Evolutionary conservation across 2,329 filamentous ascomycete genomes (phyloP), one percentile per base, ranked within the genome.

Genomic region (Periconia digitata): DNA sequence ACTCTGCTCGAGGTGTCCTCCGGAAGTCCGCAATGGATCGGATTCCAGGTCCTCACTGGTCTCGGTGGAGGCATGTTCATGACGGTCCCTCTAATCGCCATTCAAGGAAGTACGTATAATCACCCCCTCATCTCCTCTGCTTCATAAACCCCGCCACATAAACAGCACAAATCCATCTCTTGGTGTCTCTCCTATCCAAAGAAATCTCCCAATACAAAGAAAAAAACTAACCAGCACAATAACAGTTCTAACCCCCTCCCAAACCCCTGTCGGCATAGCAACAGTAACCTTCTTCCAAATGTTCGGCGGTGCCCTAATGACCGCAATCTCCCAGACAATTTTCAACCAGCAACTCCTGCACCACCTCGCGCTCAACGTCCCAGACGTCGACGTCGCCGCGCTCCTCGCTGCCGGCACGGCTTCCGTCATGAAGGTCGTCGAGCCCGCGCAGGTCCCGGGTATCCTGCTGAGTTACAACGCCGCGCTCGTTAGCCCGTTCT

Each of bases 331-430:
- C 0, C 82, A 89, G 64, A 82, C 83, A 12, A 76, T 86, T 40
- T 87, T 89, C 74, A 79, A 82, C 56, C 85, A 86, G 59, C 81
- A 79, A 1, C 73, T 89, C 23, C 72, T 84, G 47, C 67, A 75
- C 10, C 72, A 78, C 29, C 71, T 89, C 6, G 62, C 66, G 2
- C 63, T 49, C 21, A 53, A 54, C 7, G 62, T 60, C 3, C 74
- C 75, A 0, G 65, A 59, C 16, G 49, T 77, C 6, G 58, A 74
- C 46, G 63, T 76, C 0, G 53, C 47, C 6, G 55, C 68, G 16
- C 66, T 79, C 6, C 56, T 75, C 6, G 60, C 61, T 2, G 72
- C 73, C 3, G 79, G 79, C 24, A 78, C 79, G 0, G 86, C 85
- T 0, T 75, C 80, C 20, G 70, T 90, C 10, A 74, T 76, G 36